phyloP scores from a whole-genome alignment of 805 yeast species.

The Saccharomycopsis lassenensis region DNA sequence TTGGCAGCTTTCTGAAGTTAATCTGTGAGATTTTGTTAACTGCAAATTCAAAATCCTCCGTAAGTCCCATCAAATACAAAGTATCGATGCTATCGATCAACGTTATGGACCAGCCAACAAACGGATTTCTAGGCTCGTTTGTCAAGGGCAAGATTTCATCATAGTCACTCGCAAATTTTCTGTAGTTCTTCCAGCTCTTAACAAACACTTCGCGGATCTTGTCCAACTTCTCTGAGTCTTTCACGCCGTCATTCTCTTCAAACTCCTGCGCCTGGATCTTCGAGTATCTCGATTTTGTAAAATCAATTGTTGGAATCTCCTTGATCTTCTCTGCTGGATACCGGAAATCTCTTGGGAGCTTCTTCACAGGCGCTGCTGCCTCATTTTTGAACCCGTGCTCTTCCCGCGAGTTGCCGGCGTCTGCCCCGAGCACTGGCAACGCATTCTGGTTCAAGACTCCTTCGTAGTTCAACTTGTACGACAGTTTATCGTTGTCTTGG shows the following conservation, averaged over 20 bases:
- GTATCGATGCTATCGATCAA: conserved; percentile 44
- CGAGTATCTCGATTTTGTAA: conserved; percentile 19
- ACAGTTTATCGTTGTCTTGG: neutral
- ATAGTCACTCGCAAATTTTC: conserved; percentile 32
- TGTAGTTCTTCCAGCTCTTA: conserved; percentile 35
- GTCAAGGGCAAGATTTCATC: conserved; percentile 36
- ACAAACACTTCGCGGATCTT: conserved; percentile 28
- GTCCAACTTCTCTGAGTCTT: conserved; percentile 21
- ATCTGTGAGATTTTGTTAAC: conserved; percentile 27
- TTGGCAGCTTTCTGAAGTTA: conserved; percentile 30
- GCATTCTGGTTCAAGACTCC: neutral
- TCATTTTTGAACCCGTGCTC: neutral
- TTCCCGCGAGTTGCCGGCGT: conserved; percentile 4
- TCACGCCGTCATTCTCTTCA: conserved; percentile 22
- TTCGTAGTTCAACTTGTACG: neutral
- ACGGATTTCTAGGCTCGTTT: conserved; percentile 27
- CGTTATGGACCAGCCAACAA: conserved; percentile 42
- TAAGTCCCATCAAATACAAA: conserved; percentile 34
- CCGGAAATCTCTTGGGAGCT: conserved; percentile 9
- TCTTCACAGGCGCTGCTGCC: conserved; percentile 5
- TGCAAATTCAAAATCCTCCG: conserved; percentile 30
- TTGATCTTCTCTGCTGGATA: conserved; percentile 6
- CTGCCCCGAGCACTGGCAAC: conserved; percentile 4
- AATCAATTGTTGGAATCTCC: conserved; percentile 12
- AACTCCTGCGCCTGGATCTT: conserved; percentile 24